Evolutionary conservation across 768 basidiomycete genomes (phyloP).

Genomic region (Podaxis sp.): DNA sequence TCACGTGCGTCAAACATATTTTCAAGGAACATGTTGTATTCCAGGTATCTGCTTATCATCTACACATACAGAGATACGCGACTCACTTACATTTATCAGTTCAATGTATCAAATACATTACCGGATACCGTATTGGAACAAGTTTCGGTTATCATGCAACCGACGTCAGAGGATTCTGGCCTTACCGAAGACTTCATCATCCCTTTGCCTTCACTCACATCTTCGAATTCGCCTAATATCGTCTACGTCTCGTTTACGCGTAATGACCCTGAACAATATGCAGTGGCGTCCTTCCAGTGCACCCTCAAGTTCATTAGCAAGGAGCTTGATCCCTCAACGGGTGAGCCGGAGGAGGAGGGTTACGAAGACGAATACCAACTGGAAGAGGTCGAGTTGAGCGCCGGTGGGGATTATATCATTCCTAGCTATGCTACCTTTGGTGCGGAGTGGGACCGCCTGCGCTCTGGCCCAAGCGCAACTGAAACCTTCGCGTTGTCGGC

Average conservation of each 20-base stretch:
- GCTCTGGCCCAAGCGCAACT: slow-evolving; percentile 71
- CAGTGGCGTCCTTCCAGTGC: slow-evolving; percentile 83
- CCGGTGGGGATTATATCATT: slow-evolving; percentile 90
- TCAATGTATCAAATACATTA: slow-evolving; percentile 96
- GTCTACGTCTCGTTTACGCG: slow-evolving; percentile 95
- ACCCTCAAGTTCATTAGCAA: slow-evolving; percentile 95
- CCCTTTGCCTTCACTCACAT: slow-evolving; percentile 66
- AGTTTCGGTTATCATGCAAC: slow-evolving; percentile 90
- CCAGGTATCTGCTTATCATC: slow-evolving; percentile 55
- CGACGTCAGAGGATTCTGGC: slow-evolving; percentile 66
- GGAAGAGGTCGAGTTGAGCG: slow-evolving; percentile 93
- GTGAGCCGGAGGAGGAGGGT: slow-evolving; percentile 96
- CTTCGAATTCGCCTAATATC: slow-evolving; percentile 73
- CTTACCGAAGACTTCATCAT: slow-evolving; percentile 96
- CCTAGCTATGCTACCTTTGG: slow-evolving; percentile 93
- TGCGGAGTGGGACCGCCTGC: slow-evolving; percentile 93
- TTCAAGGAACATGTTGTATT: slow-evolving; percentile 96
- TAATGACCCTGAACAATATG: slow-evolving; percentile 71
- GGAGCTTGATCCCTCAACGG: slow-evolving; percentile 93
- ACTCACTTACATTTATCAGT: slow-evolving; percentile 45
- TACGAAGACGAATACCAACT: slow-evolving; percentile 98
- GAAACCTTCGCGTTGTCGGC: slow-evolving; percentile 93
- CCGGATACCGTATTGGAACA: slow-evolving; percentile 94
- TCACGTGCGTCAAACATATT: slow-evolving; percentile 94
- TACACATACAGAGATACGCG: background rate